Evolutionary conservation across 768 basidiomycete species (phyloP).

Genomic region (Trametes sanguinea): DNA sequence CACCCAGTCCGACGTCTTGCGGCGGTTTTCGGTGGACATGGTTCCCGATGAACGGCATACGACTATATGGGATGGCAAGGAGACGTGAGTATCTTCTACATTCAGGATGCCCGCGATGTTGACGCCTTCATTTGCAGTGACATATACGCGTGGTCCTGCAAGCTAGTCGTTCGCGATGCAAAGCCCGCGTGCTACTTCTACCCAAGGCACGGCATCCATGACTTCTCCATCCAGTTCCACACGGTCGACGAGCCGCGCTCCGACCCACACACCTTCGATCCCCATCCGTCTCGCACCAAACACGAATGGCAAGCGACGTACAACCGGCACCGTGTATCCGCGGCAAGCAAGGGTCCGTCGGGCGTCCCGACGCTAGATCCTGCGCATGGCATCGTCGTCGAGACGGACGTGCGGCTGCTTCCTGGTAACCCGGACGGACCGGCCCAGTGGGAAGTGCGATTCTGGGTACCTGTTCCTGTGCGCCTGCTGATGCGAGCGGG

Average conservation of each 20-base stretch:
- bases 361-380: slow-evolving; percentile 6
- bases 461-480: slow-evolving; percentile 51
- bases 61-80: slow-evolving; percentile 19
- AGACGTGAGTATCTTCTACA: slow-evolving; percentile 4
- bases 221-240: slow-evolving; percentile 19
- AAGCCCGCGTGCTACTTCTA: slow-evolving; percentile 17
- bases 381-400: slow-evolving; percentile 14
- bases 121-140: neutral
- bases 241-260: slow-evolving; percentile 11
- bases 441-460: slow-evolving; percentile 38
- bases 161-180: slow-evolving; percentile 14
- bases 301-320: slow-evolving; percentile 8
- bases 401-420: slow-evolving; percentile 4
- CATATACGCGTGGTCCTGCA: slow-evolving; percentile 20
- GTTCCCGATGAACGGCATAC: slow-evolving; percentile 10
- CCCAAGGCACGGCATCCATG: slow-evolving; percentile 10
- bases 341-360: neutral
- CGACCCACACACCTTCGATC: slow-evolving; percentile 7
- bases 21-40: slow-evolving; percentile 15
- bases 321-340: slow-evolving; percentile 1
- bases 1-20: neutral
- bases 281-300: neutral
- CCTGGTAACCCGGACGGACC: slow-evolving; percentile 6
- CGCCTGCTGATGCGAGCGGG: slow-evolving; percentile 49
- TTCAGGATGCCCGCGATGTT: neutral